Evolutionary conservation across 2,329 filamentous ascomycete genomes (phyloP).

Genomic region (Neofusicoccum parvum): DNA sequence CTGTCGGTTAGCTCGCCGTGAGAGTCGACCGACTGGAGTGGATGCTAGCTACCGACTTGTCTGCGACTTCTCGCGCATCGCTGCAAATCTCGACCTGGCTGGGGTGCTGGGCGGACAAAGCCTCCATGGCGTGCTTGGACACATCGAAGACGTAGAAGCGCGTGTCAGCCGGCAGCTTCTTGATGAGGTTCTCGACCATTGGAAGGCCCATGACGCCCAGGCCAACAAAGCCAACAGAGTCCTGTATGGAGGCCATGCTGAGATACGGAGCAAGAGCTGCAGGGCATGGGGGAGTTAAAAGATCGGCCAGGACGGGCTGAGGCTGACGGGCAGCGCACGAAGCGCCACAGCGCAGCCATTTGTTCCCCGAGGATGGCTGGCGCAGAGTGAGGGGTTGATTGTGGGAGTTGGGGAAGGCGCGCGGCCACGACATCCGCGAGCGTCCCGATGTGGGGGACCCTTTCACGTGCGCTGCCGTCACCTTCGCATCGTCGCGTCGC

Average conservation of each 20-base stretch:
- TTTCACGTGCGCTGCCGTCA: background rate
- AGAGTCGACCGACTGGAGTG: background rate
- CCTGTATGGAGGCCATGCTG: slow-evolving; percentile 2
- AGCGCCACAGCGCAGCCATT: background rate
- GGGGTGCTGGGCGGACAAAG: slow-evolving; percentile 41
- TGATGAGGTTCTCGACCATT: slow-evolving; percentile 54
- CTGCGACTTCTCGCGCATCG: slow-evolving; percentile 52
- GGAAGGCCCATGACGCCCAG: slow-evolving; percentile 59
- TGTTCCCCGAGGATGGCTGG: background rate
- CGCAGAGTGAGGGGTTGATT: background rate
- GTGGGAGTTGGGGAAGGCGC: slow-evolving; percentile 4
- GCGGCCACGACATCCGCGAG: background rate
- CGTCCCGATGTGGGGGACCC: background rate
- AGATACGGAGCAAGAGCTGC: too few species aligned
- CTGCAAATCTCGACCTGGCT: slow-evolving; percentile 41
- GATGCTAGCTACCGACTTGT: slow-evolving; percentile 47
- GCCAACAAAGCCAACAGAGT: slow-evolving; percentile 54
- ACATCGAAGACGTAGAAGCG: slow-evolving; percentile 55
- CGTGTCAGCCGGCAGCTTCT: slow-evolving; percentile 47
- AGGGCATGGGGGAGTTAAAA: background rate
- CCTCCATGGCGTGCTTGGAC: slow-evolving; percentile 45
- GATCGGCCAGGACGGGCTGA: background rate
- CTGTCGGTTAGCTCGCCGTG: background rate
- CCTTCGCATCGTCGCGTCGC: background rate
- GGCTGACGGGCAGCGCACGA: background rate